Base-by-base conservation (phyloP, 2,329 filamentous ascomycete genomes). In the Monilinia vaccinii-corymbosi region DNA sequence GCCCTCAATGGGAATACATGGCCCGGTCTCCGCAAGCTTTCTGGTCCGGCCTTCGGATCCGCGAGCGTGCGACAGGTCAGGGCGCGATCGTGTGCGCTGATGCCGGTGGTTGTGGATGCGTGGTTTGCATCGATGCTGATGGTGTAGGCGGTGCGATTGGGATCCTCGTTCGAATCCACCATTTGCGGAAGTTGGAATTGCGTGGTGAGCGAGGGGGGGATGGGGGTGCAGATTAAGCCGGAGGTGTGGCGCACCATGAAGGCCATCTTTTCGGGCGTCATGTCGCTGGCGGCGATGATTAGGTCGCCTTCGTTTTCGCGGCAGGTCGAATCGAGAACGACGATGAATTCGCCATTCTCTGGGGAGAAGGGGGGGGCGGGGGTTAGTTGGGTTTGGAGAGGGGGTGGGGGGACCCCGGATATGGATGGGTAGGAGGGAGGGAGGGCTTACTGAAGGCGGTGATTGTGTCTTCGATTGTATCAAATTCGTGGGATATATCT, bases 281-380 rank as follows among this genome's bases (percentile, higher is more conserved):
- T 78, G 70, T 88, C 82, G 67, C 91, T 79, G 64, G 91, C 93
- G 66, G 94, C 90, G 71, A 97, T 95, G 75, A 97, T 97, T 52
- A 99, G 84, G 77, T 99, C 94, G 74, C 92, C 94, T 81, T 99
- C 94, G 75, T 99, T 99, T 75, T 99, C 94, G 74, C 94, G 92
- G 64, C 86, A 84, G 65, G 91, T 85, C 67, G 90, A 89, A 78
- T 99, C 94, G 71, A 99, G 89, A 42, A 97, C 93, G 63, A 99
- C 85, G 73, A 99, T 87, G 81, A 97, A 97, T 72, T 97, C 86
- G 74, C 91, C 91, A 75, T 85, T 83, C 70, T 80, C 86, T 89
- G 61, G 51, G 36, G 46, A 44, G 34, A 52, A 56, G 50, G 23
- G 8, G 14, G 55, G 56, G 48, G 23, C n/a, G n/a, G 5, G 21